Base-by-base conservation (phyloP, 2,329 filamentous ascomycete genomes). In the Dothidotthia symphoricarpi region DNA sequence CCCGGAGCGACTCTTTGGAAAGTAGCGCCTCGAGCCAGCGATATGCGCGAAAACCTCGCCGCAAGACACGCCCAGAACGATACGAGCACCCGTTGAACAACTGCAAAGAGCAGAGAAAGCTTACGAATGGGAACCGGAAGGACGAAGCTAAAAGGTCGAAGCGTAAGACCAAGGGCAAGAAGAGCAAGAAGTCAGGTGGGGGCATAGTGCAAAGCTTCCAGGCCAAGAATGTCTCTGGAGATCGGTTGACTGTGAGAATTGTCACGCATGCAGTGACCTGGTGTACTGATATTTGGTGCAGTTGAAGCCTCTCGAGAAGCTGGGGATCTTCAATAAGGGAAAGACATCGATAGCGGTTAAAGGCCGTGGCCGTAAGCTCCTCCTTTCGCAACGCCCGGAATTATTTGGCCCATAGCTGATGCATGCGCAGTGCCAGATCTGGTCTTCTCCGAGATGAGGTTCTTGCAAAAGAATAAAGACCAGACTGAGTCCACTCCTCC, bases 391-490 rank as follows among this genome's bases (percentile, higher is more conserved):
- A 29, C 19, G 27, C 22, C 32, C 38, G 39, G 36, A 36, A 39
- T 42, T 37, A 24, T 31, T 36, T 30, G 41, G 31, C 38, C 26
- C 39, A 47, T 46, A 37, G 28, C 49, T 65, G 41, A 61, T 35
- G 34, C 31, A 31, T 28, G 28, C 43, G 39, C 49, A 76, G 74
- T 76, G 34, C 73, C 73, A 17, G 73, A 76, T 55, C 63, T 75
- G 27, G 69, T 71, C 17, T 76, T 76, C 55, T 73, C 72, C 17
- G 71, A 75, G 49, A 72, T 75, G 69, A 69, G 63, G 16, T 76
- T 75, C 43, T 50, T 76, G 28, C 68, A 69, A 37, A 66, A 66
- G 39, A 57, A 63, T 12, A 54, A 49, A 40, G 55, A 49, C 27
- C 45, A 54, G 40, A 35, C 49, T 39, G 47, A 67, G 40, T 39